Evolutionary conservation across 305 asterid species (phyloP).

Genomic region (Solanum aculeatissimum): DNA sequence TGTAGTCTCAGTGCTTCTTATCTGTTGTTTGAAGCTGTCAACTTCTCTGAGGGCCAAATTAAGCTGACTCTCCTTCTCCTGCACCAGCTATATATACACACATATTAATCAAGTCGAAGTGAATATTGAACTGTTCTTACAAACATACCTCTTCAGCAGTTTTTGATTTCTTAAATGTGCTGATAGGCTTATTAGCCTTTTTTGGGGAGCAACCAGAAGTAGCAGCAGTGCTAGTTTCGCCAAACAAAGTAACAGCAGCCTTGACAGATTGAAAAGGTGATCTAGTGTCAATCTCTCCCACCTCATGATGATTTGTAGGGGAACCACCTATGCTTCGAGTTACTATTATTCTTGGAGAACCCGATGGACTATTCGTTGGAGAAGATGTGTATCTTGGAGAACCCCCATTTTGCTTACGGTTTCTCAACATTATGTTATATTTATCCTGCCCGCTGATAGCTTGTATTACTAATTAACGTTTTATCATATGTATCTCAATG

Average conservation of each 20-base stretch:
- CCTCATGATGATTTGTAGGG: constrained; percentile 36
- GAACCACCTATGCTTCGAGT: constrained; percentile 24
- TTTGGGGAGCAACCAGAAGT: constrained; percentile 27
- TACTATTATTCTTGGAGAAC: constrained; percentile 17
- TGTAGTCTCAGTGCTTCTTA: constrained; percentile 29
- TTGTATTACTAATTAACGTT: neutral
- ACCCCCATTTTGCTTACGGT: constrained; percentile 37
- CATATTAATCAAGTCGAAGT: neutral
- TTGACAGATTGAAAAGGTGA: constrained; percentile 84
- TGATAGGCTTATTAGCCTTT: constrained; percentile 14
- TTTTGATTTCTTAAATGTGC: constrained; percentile 36
- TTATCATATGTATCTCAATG: neutral
- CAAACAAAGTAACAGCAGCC: constrained; percentile 80
- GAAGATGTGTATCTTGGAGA: constrained; percentile 21
- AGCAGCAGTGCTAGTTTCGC: constrained; percentile 23
- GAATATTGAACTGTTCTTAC: neutral
- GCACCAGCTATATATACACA: constrained; percentile 31
- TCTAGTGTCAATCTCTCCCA: constrained; percentile 83
- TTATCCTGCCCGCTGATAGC: neutral
- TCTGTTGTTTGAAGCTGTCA: constrained; percentile 49
- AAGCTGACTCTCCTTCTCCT: constrained; percentile 82
- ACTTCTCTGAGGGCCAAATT: constrained; percentile 56
- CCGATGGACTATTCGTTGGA: neutral
- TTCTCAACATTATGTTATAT: neutral
- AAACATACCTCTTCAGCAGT: constrained; percentile 56